Evolutionary conservation across 371 early-diverging fungal species (phyloP).

Genomic region (Apophysomyces ossiformis): DNA sequence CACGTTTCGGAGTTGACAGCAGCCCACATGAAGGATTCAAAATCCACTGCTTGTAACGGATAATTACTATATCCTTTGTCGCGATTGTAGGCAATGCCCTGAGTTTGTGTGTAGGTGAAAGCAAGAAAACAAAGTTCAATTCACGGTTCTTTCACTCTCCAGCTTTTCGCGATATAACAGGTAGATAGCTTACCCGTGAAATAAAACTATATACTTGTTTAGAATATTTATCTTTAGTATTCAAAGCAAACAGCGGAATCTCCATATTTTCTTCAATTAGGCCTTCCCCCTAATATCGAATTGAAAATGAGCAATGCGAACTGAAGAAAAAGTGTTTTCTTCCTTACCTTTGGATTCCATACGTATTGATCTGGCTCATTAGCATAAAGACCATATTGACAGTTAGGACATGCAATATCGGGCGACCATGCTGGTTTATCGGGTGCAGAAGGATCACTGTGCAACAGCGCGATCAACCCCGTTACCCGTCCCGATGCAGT

Average conservation of each 20-base stretch:
- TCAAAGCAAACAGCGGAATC: constrained; percentile 72
- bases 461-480: constrained; percentile 35
- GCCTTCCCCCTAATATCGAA: constrained; percentile 54
- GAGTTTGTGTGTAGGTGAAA: too few species aligned
- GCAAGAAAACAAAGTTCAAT: too few species aligned
- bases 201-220: constrained; percentile 2
- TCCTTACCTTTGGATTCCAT: constrained; percentile 73
- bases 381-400: constrained; percentile 73
- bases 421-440: constrained; percentile 52
- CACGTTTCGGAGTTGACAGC: constrained; percentile 72
- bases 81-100: constrained; percentile 42
- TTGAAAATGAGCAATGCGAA: neutral
- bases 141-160: too few species aligned
- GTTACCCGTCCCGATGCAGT: constrained; percentile 21
- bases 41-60: constrained; percentile 72
- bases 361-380: constrained; percentile 47
- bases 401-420: constrained; percentile 73
- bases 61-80: constrained; percentile 52
- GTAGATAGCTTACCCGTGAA: neutral
- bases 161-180: too few species aligned
- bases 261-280: constrained; percentile 58
- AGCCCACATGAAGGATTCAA: constrained; percentile 75
- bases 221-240: constrained; percentile 43
- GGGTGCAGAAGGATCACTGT: constrained; percentile 1
- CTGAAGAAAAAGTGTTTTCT: neutral